Evolutionary conservation across 2,329 filamentous ascomycete species (phyloP), one percentile per base, ranked within the genome.

Genomic region (Neofusicoccum kwambonambiense): DNA sequence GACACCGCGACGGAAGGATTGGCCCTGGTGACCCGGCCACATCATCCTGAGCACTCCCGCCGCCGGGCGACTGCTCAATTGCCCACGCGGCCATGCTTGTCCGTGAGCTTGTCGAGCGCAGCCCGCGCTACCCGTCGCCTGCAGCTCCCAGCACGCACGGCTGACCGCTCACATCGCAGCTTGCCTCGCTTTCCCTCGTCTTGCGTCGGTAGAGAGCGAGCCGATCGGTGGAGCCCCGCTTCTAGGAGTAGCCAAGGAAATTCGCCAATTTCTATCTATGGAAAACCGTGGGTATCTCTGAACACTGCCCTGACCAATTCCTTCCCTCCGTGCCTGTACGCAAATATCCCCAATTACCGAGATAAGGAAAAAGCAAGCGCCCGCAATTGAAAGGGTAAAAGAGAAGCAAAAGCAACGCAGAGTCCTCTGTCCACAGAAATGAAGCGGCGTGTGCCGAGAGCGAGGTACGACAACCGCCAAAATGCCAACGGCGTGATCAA

Each of bases 251-350:
- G 56, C 56, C 56, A 60, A 60, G 31, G 42, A 47, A 60, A 60
- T 35, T 35, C 56, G 37, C 56, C 27, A 45, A 47, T 60, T 35
- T 60, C 56, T 47, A 47, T 60, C 44, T 60, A 35, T 12, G 41
- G 56, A 60, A 60, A 58, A 47, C 56, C 56, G 56, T 60, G 56
- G 56, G 56, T 60, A 60, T 60, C 56, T 60, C 42, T 60, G 56
- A 60, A 60, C 56, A n/a, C 56, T 45, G 56, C 42, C 56, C 41
- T 27, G 31, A 47, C 56, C 56, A 60, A 47, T 37, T 34, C 56
- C 39, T 8, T 17, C 27, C 41, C 22, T n/a, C 22, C 34, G 19
- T 13, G 34, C 41, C 35, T 12, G 41, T 35, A 22, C 27, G 39
- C 22, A 34, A 44, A 22, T 34, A 41, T n/a, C 12, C 34, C 35